A percentile compares a stretch with the other conserved stretches of the same genome.
phyloP scores from a whole-genome alignment of 2,329 filamentous ascomycete species.

The Trichoderma pleuroti region DNA sequence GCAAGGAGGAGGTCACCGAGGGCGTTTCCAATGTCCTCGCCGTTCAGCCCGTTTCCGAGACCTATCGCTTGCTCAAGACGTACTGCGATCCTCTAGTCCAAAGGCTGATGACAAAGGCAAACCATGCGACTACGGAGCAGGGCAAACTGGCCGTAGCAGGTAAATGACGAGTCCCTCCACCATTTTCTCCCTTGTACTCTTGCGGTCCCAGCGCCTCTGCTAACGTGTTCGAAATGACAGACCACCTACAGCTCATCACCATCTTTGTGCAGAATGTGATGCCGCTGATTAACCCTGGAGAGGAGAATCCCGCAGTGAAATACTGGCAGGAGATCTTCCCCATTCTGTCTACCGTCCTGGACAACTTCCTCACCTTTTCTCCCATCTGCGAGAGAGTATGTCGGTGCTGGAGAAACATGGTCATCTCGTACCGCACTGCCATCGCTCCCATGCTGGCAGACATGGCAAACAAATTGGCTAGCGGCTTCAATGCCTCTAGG shows the following conservation, averaged over 20 bases:
- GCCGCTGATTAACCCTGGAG: slow-evolving; percentile 66
- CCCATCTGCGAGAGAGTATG: slow-evolving; percentile 93
- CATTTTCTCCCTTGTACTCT: neutral
- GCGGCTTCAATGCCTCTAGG: slow-evolving; percentile 77
- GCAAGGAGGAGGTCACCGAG: slow-evolving; percentile 94
- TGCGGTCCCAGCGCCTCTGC: neutral
- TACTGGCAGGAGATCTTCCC: slow-evolving; percentile 96
- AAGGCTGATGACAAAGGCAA: slow-evolving; percentile 80
- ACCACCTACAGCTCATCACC: slow-evolving; percentile 88
- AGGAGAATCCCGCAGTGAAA: slow-evolving; percentile 86
- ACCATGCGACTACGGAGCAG: slow-evolving; percentile 76
- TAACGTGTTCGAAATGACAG: slow-evolving; percentile 40
- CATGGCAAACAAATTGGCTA: slow-evolving; percentile 83
- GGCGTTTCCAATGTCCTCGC: slow-evolving; percentile 90
- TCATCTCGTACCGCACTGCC: slow-evolving; percentile 88
- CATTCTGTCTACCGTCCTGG: slow-evolving; percentile 78
- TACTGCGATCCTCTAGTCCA: slow-evolving; percentile 90
- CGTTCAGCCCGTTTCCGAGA: slow-evolving; percentile 74
- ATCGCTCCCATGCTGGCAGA: slow-evolving; percentile 80
- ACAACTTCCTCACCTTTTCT: slow-evolving; percentile 79
- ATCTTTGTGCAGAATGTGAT: slow-evolving; percentile 77
- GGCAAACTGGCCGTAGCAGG: slow-evolving; percentile 82
- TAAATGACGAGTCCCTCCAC: slow-evolving; percentile 38
- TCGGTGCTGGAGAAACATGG: slow-evolving; percentile 94
- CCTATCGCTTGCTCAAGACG: slow-evolving; percentile 81